Evolutionary conservation across 768 basidiomycete species (phyloP), one percentile per base, ranked within the genome.

Genomic region (Megacollybia marginata): DNA sequence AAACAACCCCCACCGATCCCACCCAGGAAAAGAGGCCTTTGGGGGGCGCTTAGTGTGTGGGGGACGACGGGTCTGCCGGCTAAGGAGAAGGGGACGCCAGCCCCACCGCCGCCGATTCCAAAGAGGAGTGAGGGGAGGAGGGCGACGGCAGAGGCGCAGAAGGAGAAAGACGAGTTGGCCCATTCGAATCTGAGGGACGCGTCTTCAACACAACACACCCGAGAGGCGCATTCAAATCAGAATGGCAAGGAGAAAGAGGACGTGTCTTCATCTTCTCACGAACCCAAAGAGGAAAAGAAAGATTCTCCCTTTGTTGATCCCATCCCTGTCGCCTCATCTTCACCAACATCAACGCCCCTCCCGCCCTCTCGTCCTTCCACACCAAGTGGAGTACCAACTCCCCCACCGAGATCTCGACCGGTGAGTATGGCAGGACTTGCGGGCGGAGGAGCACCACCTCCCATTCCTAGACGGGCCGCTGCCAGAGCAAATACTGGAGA

Each of bases 401-500:
- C 66, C 31, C 58, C 71, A 33, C 52, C 66, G 2, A 59, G 58
- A 11, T 72, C 73, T 4, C 73, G 76, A 44, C 23, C 23, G 23
- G 23, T 28, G 23, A 28, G 23, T 28, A 28, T 28, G 23, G 23
- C 23, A 6, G 66, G 59, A 3, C 66, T 69, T 13, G 52, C 57
- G 15, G 53, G n/a, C n/a, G n/a, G 31, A 6, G 48, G 55, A 16
- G 57, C 64, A 3, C 73, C 75, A 6, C 85, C 85, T 0, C 85
- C 85, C 2, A 62, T 88, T 19, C 85, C 85, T 0, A 72, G 82
- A 38, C 69, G 85, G 42, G 85, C 85, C 0, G 75, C 82, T 44
- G 79, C 75, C 1, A 72, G 85, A 18, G 67, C 65, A 6, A 57
- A 73, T 11, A 10, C 50, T 47, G 54, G 48, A 31, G 60, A 63